Percentiles rank a stretch among this genome's conserved stretches.
Conservation (phyloP, 2,329 filamentous ascomycete species). For the Fusarium ramigenum region DNA sequence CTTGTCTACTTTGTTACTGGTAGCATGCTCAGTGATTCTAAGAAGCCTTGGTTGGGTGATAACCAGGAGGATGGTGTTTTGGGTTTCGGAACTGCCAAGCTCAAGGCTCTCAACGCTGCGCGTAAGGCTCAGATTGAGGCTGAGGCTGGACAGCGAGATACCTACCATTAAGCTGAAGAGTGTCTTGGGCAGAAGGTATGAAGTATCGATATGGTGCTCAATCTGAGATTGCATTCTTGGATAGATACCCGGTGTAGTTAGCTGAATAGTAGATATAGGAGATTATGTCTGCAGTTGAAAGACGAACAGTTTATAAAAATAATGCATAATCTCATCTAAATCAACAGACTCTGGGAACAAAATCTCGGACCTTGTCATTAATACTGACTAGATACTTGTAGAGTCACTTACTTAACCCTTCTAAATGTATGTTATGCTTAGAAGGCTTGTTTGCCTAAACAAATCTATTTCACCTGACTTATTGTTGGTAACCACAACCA, state of each 20-base stretch:
- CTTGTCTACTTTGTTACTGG: slow-evolving; percentile 89
- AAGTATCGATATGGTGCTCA: background rate
- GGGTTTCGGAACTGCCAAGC: slow-evolving; percentile 86
- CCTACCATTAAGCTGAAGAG: background rate
- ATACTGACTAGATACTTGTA: no score
- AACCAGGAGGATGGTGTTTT: slow-evolving; percentile 84
- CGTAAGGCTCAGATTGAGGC: slow-evolving; percentile 50
- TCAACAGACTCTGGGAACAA: background rate
- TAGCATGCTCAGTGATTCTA: slow-evolving; percentile 82
- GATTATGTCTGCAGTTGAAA: rapidly evolving
- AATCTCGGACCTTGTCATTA: background rate
- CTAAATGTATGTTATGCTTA: no score
- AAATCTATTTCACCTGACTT: no score
- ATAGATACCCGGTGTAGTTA: background rate
- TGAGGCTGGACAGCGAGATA: slow-evolving; percentile 33
- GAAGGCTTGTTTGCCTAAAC: no score
- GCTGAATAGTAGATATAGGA: background rate
- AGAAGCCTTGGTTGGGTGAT: slow-evolving; percentile 93
- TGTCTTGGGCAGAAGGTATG: background rate
- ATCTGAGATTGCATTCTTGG: background rate
- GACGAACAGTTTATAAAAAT: background rate
- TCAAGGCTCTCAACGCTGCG: slow-evolving; percentile 72
- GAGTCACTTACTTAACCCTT: no score
- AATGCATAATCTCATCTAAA: background rate
- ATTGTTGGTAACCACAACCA: no score